A percentile compares a stretch with the other conserved stretches of the same genome.
Conservation (phyloP, 768 basidiomycete species). For the Tremella mesenterica region DNA sequence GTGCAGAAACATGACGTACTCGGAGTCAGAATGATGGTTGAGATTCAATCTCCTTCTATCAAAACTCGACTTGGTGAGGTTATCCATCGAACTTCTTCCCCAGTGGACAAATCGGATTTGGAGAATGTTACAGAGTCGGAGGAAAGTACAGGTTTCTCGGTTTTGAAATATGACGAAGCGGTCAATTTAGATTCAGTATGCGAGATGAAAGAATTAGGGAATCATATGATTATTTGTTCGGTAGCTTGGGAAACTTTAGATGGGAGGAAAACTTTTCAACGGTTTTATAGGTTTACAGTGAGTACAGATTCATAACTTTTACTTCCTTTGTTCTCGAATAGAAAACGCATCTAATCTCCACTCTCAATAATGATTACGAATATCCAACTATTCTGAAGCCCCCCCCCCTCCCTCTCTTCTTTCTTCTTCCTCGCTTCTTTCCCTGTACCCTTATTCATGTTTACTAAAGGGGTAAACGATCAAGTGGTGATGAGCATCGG, state of each 20-base stretch:
- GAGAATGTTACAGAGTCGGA: slow-evolving; percentile 47
- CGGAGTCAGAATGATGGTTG: slow-evolving; percentile 60
- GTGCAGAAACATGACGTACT: slow-evolving; percentile 48
- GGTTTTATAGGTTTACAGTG: slow-evolving; percentile 87
- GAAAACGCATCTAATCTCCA: background rate
- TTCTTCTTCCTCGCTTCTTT: background rate
- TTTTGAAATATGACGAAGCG: slow-evolving; percentile 49
- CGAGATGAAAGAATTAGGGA: slow-evolving; percentile 88
- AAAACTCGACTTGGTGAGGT: slow-evolving; percentile 47
- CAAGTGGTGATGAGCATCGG: no score
- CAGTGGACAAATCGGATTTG: slow-evolving; percentile 48
- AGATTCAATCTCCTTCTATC: slow-evolving; percentile 65
- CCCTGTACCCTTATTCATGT: no score
- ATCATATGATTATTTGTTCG: slow-evolving; percentile 78
- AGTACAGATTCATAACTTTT: slow-evolving; percentile 30
- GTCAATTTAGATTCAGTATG: slow-evolving; percentile 64
- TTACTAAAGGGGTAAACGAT: no score
- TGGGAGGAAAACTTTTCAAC: slow-evolving; percentile 55
- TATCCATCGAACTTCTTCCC: slow-evolving; percentile 11
- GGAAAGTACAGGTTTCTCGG: slow-evolving; percentile 31
- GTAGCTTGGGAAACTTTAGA: slow-evolving; percentile 68
- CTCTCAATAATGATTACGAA: background rate
- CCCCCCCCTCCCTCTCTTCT: background rate
- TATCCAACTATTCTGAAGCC: background rate
- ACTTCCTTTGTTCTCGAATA: background rate